phyloP scores from a whole-genome alignment of 1,284 basidiomycete species.

The Sporisorium sorghi region DNA sequence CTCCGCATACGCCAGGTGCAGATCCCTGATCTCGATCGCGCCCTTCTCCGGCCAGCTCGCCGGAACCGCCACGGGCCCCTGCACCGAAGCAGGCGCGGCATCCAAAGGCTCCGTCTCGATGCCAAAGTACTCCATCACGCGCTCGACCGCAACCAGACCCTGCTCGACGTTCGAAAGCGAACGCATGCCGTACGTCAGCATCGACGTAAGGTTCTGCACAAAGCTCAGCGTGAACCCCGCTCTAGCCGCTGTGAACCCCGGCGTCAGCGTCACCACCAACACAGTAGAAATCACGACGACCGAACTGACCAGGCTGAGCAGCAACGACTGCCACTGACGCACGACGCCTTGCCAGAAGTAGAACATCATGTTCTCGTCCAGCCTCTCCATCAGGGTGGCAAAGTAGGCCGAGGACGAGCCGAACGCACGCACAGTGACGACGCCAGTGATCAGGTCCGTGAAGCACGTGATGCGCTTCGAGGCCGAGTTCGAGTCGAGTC shows the following conservation, averaged over 20 bases:
- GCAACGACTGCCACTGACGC: constrained; percentile 84
- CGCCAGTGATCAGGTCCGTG: constrained; percentile 86
- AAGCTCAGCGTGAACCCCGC: constrained; percentile 63
- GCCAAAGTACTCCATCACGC: constrained; percentile 65
- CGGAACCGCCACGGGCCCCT: constrained; percentile 34
- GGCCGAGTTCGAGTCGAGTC: constrained; percentile 77
- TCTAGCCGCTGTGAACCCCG: constrained; percentile 22
- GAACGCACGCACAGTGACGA: constrained; percentile 86
- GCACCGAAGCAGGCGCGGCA: constrained; percentile 23
- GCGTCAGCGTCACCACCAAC: constrained; percentile 49
- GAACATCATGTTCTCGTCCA: constrained; percentile 88
- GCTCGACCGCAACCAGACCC: constrained; percentile 67
- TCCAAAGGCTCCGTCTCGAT: constrained; percentile 53
- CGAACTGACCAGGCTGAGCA: constrained; percentile 71
- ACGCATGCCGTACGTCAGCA: constrained; percentile 58
- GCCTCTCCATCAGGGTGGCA: constrained; percentile 73
- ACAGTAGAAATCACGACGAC: constrained; percentile 57
- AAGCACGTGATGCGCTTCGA: constrained; percentile 83
- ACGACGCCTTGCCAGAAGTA: constrained; percentile 86
- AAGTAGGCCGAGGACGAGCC: constrained; percentile 71
- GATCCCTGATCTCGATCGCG: constrained; percentile 59
- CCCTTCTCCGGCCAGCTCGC: constrained; percentile 65
- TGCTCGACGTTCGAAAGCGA: constrained; percentile 70
- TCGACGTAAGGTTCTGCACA: constrained; percentile 55
- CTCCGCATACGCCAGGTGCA: constrained; percentile 72